These are phyloP conservation scores for Malassezia nana DNA, from an alignment of 1,284 basidiomycete species.

Conservation along the genomic window DNA sequence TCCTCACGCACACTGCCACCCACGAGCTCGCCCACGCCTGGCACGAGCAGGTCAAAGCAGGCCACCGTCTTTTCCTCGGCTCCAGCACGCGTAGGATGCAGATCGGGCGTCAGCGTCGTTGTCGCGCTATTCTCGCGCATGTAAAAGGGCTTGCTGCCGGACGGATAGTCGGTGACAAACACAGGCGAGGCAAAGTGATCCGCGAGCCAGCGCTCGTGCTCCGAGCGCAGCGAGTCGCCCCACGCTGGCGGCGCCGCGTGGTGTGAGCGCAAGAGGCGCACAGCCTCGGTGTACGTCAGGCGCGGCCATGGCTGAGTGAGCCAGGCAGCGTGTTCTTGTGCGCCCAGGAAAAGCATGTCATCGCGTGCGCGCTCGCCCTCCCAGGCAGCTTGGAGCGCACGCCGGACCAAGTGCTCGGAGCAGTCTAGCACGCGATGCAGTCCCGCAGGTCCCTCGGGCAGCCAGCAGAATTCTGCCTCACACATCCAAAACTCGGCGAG, in stretches of 20 bases:
- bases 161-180: conserved; percentile 85
- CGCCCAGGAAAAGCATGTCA: conserved; percentile 20
- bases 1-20: conserved; percentile 88
- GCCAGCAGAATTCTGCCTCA: conserved; percentile 59
- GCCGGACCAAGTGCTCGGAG: conserved; percentile 25
- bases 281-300: conserved; percentile 70
- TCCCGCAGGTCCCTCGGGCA: neutral
- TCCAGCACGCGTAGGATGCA: conserved; percentile 49
- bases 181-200: conserved; percentile 62
- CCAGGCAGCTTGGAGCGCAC: conserved; percentile 16
- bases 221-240: conserved; percentile 67
- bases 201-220: conserved; percentile 85
- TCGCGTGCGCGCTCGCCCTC: conserved; percentile 9
- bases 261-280: conserved; percentile 55
- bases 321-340: neutral
- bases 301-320: conserved; percentile 56
- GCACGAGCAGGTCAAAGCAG: conserved; percentile 89
- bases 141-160: conserved; percentile 80
- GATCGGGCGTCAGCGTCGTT: conserved; percentile 14
- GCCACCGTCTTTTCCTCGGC: conserved; percentile 59
- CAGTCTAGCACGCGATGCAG: conserved; percentile 23
- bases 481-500: conserved; percentile 98
- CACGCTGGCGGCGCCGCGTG: conserved; percentile 55
- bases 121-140: conserved; percentile 54
- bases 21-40: conserved; percentile 74